Evolutionary conservation across 352 stramenopile species (phyloP).

Genomic region (Phytophthora quininea): DNA sequence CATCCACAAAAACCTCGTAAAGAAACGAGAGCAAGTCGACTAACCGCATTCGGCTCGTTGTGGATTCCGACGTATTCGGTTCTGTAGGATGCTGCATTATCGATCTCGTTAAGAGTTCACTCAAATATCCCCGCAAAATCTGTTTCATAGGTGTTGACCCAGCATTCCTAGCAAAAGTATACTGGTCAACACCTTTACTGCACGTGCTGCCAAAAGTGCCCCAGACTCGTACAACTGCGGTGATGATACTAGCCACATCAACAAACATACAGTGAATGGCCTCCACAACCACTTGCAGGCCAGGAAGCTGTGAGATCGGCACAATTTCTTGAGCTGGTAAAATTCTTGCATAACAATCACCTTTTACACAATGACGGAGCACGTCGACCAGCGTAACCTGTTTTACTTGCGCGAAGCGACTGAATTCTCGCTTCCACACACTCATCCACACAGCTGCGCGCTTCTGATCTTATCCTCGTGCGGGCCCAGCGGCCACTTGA

Average conservation of each 20-base stretch:
- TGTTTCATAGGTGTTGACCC: constrained; percentile 15
- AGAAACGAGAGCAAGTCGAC: constrained; percentile 29
- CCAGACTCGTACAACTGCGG: constrained; percentile 30
- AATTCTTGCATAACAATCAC: constrained; percentile 35
- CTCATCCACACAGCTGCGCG: constrained; percentile 26
- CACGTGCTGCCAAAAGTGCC: not conserved
- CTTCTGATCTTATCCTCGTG: not conserved
- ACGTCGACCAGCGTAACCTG: constrained; percentile 26
- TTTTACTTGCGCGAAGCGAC: constrained; percentile 8
- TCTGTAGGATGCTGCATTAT: not conserved
- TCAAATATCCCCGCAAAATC: constrained; percentile 36
- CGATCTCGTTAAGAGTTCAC: constrained; percentile 18
- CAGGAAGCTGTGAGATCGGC: constrained; percentile 18
- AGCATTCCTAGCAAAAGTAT: not conserved
- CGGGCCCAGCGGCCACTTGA: not conserved
- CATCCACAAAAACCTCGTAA: constrained; percentile 30
- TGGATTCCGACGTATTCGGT: not conserved
- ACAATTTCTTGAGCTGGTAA: not conserved
- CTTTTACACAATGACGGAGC: constrained; percentile 43
- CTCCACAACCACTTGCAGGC: constrained; percentile 33
- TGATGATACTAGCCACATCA: constrained; percentile 17
- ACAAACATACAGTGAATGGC: constrained; percentile 22
- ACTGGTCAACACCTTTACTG: not conserved
- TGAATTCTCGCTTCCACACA: constrained; percentile 43
- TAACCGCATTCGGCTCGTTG: constrained; percentile 1